Evolutionary conservation across 2,329 filamentous ascomycete species (phyloP), one percentile per base, ranked within the genome.

Genomic region (Apiospora aurea): DNA sequence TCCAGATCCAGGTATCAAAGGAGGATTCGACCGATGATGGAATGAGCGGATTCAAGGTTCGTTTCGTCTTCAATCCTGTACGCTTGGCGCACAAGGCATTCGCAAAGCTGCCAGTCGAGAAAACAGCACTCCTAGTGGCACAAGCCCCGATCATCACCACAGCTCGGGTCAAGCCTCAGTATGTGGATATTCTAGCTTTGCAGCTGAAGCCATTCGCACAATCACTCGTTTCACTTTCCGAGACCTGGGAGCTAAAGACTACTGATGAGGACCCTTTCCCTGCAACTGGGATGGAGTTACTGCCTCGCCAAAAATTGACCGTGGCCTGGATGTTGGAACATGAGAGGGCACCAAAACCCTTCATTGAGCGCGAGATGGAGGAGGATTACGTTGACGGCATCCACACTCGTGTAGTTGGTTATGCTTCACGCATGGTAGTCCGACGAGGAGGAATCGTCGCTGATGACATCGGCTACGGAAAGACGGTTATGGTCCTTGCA

Each of bases 381-480:
- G 84, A 86, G 74, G 78, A 79, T 13, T 73, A 82, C 6, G 73
- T 81, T 4, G 72, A 77, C 0, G 76, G 77, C 4, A 75, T 83
- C 24, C 79, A 80, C 41, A 53, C 84, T 6, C 80, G 83, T 3
- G 72, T 84, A 1, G 38, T 78, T 2, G 83, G 79, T 8, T 73
- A 75, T 7, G 82, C 81, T 1, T 72, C 78, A 68, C 74, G 76
- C 4, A 72, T 73, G 6, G 76, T 79, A 34, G 73, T 70, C 10
- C 75, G 77, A 47, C 77, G 76, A 3, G 84, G 84, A 16, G 84
- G 84, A 41, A 78, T 85, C 11, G 76, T 85, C 8, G 84, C 83
- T 1, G 83, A 85, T 61, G 80, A 85, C 41, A 82, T 85, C 18
- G 84, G 84, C 21, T 85, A 82, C 70, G 84, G 84, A 1, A 86